Base-by-base conservation (phyloP, 2,329 filamentous ascomycete species). In the Colletotrichum incanum region DNA sequence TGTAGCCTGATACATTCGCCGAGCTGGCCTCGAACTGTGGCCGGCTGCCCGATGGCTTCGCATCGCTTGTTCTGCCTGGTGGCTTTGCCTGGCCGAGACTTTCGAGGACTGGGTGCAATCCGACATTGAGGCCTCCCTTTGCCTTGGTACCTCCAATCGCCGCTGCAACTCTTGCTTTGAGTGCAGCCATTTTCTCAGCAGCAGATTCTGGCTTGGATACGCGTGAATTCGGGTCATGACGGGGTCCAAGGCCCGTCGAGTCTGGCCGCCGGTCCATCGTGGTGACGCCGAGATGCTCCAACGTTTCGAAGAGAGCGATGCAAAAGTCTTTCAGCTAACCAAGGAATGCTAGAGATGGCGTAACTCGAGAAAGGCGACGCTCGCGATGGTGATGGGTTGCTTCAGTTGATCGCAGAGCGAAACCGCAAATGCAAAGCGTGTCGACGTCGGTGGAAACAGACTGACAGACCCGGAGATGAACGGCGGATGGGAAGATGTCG, bases 141-240 rank as follows among this genome's bases (percentile, higher is more conserved):
- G 86, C 84, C 75, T 86, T 92, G 73, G 82, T 87, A 26, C 84
- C 84, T 74, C 85, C 89, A 58, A 94, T 93, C 65, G 93, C 93
- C 61, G 93, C 93, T 59, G 93, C 93, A 16, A 96, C 93, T 76
- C 94, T 89, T 31, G 93, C 93, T 81, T 93, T 95, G 79, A 97
- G 88, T 54, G 93, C 92, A 59, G 94, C 94, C 75, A 96, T 86
- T 74, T 90, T 87, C 82, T 94, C 87, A 78, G 92, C 87, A 74
- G 89, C 85, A 23, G 88, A 87, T 75, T 90, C 85, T 58, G 86
- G 77, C 77, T 91, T 87, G 78, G 89, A 86, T 41, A 91, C 82
- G 72, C 88, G 85, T 31, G 87, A 88, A 6, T 85, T 80, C 52
- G 82, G 78, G 81, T 91, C 89, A 76, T 87, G 87, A 58, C 87